These are phyloP conservation scores for Nakaseomyces delphensis DNA, from an alignment of 1,139 yeast species.

Conservation along the genomic window DNA sequence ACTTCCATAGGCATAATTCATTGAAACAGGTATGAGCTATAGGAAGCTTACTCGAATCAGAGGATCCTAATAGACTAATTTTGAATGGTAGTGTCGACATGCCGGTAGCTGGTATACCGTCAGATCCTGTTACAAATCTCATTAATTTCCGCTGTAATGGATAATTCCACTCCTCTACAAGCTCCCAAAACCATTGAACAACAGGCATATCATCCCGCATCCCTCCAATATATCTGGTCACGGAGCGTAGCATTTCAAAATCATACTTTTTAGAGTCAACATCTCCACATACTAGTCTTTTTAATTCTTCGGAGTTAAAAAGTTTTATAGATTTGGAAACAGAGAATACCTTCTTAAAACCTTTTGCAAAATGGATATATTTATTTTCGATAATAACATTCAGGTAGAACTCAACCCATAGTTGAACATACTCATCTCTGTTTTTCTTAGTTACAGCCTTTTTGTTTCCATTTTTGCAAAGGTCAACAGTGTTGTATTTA, in stretches of 20 bases:
- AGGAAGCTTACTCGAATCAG: slow-evolving; percentile 49
- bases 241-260: slow-evolving; percentile 53
- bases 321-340: slow-evolving; percentile 74
- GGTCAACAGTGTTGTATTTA: slow-evolving; percentile 36
- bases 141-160: slow-evolving; percentile 53
- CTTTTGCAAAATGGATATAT: slow-evolving; percentile 51
- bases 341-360: slow-evolving; percentile 60
- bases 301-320: slow-evolving; percentile 75
- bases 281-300: slow-evolving; percentile 70
- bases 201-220: slow-evolving; percentile 33
- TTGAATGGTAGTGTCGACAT: slow-evolving; percentile 63
- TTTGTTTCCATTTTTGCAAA: slow-evolving; percentile 49
- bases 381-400: slow-evolving; percentile 46
- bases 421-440: slow-evolving; percentile 50
- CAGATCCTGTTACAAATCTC: slow-evolving; percentile 81
- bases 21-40: slow-evolving; percentile 91
- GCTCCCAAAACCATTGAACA: slow-evolving; percentile 81
- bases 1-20: slow-evolving; percentile 70
- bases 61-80: slow-evolving; percentile 43
- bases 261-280: slow-evolving; percentile 51
- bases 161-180: slow-evolving; percentile 41
- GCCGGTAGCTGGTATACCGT: slow-evolving; percentile 89
- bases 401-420: slow-evolving; percentile 53
- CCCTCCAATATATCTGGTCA: slow-evolving; percentile 69
- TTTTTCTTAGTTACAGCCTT: slow-evolving; percentile 49